Evolutionary conservation across 495 filamentous ascomycete species (phyloP).

Genomic region (Penicillium crystallinum): DNA sequence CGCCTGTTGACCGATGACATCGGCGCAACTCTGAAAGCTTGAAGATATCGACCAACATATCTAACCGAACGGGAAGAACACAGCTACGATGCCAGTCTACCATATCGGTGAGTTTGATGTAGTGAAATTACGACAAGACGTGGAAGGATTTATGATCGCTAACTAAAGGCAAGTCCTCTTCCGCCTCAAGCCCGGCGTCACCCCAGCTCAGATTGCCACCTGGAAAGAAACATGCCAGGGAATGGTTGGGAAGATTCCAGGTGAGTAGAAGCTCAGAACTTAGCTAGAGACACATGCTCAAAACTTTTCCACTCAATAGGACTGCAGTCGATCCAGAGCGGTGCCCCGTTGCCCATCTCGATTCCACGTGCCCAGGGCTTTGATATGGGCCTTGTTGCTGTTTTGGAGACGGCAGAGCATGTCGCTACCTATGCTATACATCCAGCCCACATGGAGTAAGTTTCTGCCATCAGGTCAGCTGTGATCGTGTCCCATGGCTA

Average conservation of each 20-base stretch:
- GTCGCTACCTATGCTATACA: slow-evolving; percentile 33
- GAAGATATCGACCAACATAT: neutral
- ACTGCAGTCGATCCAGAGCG: slow-evolving; percentile 28
- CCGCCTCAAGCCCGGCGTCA: slow-evolving; percentile 37
- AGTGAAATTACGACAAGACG: neutral
- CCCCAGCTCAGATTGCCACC: slow-evolving; percentile 23
- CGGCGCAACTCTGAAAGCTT: neutral
- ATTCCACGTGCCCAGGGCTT: slow-evolving; percentile 40
- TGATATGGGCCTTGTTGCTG: slow-evolving; percentile 40
- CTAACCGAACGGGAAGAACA: neutral
- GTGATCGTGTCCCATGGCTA: neutral
- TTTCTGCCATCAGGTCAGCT: neutral
- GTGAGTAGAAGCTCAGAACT: neutral
- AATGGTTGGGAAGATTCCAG: slow-evolving; percentile 40
- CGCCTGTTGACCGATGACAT: neutral
- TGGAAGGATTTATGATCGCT: neutral
- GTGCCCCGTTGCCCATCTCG: slow-evolving; percentile 30
- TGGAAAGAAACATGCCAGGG: slow-evolving; percentile 26
- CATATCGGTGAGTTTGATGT: slow-evolving; percentile 24
- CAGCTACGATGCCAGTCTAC: slow-evolving; percentile 30
- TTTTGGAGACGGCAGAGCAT: slow-evolving; percentile 36
- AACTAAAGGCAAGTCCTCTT: slow-evolving; percentile 33
- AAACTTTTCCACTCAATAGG: slow-evolving; percentile 8
- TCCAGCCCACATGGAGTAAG: slow-evolving; percentile 39
- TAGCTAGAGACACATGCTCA: neutral